phyloP scores from a whole-genome alignment of 805 yeast genomes.

The Candida saitoana region DNA sequence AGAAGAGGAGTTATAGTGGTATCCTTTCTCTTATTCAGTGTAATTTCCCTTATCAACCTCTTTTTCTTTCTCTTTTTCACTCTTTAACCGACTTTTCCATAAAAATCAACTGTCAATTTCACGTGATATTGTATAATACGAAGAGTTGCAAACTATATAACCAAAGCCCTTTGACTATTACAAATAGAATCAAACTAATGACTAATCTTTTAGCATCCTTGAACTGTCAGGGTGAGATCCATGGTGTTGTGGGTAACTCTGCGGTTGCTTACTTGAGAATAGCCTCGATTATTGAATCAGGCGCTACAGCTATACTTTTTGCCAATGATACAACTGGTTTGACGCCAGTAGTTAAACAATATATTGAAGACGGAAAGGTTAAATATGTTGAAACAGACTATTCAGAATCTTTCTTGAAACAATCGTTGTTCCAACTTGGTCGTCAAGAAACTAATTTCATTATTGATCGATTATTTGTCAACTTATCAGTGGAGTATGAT shows the following conservation, averaged over 20 bases:
- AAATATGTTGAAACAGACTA: constrained; percentile 16
- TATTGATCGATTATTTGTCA: constrained; percentile 75
- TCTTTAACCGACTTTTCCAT: too few relatives aligned
- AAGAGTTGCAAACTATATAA: not conserved
- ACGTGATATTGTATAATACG: not conserved
- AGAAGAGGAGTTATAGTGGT: too few relatives aligned
- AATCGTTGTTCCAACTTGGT: constrained; percentile 55
- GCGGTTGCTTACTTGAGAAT: constrained; percentile 47
- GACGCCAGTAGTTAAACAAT: constrained; percentile 22
- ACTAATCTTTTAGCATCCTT: constrained; percentile 34
- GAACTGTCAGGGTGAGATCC: constrained; percentile 48
- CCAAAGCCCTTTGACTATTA: too few relatives aligned
- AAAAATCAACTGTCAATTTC: too few relatives aligned
- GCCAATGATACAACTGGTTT: constrained; percentile 28
- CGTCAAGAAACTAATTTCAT: constrained; percentile 56
- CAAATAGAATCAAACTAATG: too few relatives aligned
- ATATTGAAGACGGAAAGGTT: constrained; percentile 22
- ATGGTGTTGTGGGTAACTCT: constrained; percentile 54
- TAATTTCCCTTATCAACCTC: too few relatives aligned
- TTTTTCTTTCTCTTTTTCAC: too few relatives aligned
- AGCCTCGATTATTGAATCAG: constrained; percentile 44
- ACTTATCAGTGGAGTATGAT: constrained; percentile 29
- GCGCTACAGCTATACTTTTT: constrained; percentile 52
- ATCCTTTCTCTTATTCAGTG: too few relatives aligned
- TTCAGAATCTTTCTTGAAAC: not conserved